Percentiles rank a stretch among this genome's conserved stretches.
phyloP scores from a whole-genome alignment of 352 stramenopile genomes.

The Phytophthora pinifolia region DNA sequence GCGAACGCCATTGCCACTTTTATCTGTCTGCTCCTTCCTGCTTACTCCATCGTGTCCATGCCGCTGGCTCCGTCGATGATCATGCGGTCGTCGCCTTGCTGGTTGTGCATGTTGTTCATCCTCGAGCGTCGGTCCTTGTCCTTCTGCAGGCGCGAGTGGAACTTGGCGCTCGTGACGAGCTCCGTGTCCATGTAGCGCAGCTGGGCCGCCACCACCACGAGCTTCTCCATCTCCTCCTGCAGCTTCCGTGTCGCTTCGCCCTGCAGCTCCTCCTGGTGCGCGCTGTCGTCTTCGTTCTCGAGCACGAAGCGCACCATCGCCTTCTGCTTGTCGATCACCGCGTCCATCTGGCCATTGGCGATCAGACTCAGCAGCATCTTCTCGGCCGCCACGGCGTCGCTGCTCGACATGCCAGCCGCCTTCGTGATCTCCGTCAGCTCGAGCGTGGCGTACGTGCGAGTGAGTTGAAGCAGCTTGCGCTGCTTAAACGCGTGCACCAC shows the following conservation, averaged over 20 bases:
- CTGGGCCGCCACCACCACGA: slow-evolving; percentile 66
- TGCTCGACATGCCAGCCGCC: slow-evolving; percentile 42
- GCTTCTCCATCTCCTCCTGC: slow-evolving; percentile 75
- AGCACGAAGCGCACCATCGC: slow-evolving; percentile 79
- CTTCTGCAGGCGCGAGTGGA: slow-evolving; percentile 71
- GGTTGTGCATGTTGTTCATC: slow-evolving; percentile 42
- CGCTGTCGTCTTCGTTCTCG: slow-evolving; percentile 42
- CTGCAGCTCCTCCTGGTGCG: slow-evolving; percentile 36
- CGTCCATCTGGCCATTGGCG: slow-evolving; percentile 51
- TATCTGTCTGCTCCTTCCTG: background rate
- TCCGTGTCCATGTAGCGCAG: slow-evolving; percentile 80
- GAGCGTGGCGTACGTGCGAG: slow-evolving; percentile 80
- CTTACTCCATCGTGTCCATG: slow-evolving; percentile 63
- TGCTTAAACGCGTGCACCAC: slow-evolving; percentile 65
- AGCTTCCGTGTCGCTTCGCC: slow-evolving; percentile 50
- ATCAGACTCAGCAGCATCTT: slow-evolving; percentile 69
- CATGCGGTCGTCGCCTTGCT: slow-evolving; percentile 46
- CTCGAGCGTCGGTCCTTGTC: slow-evolving; percentile 73
- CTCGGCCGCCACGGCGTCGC: slow-evolving; percentile 40
- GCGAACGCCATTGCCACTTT: slow-evolving; percentile 6
- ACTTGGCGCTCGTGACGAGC: slow-evolving; percentile 79
- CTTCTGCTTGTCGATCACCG: slow-evolving; percentile 76
- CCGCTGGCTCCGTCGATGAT: slow-evolving; percentile 36
- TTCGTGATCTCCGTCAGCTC: slow-evolving; percentile 59
- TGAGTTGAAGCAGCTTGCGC: slow-evolving; percentile 71